phyloP scores from a whole-genome alignment of 148 eudicot species.

The Vaccinium macrocarpon region DNA sequence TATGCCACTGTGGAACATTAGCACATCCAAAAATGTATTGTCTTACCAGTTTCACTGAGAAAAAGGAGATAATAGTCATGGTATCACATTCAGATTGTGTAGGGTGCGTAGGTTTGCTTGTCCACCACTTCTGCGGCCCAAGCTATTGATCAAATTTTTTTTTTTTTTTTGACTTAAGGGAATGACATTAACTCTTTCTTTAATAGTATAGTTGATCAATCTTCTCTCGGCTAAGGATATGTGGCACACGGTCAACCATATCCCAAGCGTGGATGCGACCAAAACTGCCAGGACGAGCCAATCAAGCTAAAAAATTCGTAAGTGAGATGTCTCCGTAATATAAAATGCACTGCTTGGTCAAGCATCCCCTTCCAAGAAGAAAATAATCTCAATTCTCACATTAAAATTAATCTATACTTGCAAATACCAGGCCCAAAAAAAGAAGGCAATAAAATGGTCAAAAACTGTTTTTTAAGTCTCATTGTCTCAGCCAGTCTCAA shows the following conservation, averaged over 20 bases:
- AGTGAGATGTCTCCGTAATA: background rate
- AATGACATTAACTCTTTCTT: no score
- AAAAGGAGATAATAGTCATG: background rate
- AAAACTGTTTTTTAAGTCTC: background rate
- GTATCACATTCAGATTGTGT: background rate
- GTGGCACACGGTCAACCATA: background rate
- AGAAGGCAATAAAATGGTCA: background rate
- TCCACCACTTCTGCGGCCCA: background rate
- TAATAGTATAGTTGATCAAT: no score
- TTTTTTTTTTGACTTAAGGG: no score
- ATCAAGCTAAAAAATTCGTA: background rate
- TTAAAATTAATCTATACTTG: background rate
- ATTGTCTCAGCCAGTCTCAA: background rate
- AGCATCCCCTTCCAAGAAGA: background rate
- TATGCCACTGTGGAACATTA: background rate
- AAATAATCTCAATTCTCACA: background rate
- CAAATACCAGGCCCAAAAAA: background rate
- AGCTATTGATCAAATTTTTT: no score
- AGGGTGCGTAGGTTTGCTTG: background rate
- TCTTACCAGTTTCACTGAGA: background rate
- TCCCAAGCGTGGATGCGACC: background rate
- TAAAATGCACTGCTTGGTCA: background rate
- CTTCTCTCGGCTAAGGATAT: background rate
- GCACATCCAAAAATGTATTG: background rate
- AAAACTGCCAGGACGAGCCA: background rate